phyloP scores from a whole-genome alignment of 1,284 basidiomycete genomes.

The Ustilago vetiveriae region DNA sequence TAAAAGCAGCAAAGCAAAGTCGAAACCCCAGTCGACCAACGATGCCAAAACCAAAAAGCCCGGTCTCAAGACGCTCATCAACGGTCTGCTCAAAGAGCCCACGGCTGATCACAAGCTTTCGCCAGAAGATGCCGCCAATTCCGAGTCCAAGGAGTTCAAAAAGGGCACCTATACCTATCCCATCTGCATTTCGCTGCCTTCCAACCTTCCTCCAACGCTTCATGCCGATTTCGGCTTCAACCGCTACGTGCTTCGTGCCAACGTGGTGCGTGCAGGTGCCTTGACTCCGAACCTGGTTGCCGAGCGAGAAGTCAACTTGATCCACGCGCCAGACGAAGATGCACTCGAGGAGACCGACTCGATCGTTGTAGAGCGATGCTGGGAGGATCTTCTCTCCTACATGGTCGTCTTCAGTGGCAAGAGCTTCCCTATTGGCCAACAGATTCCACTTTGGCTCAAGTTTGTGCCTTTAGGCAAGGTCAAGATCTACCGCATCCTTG shows the following conservation, averaged over 20 bases:
- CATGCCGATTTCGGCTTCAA: constrained; percentile 82
- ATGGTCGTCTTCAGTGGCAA: constrained; percentile 80
- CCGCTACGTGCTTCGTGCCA: constrained; percentile 81
- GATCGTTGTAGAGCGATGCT: constrained; percentile 87
- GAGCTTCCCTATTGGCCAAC: constrained; percentile 75
- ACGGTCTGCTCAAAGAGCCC: constrained; percentile 45
- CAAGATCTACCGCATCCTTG: constrained; percentile 80
- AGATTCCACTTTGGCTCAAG: constrained; percentile 81
- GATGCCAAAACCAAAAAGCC: constrained; percentile 35
- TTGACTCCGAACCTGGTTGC: constrained; percentile 80
- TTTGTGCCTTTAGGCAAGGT: constrained; percentile 85
- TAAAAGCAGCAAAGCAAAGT: constrained; percentile 19
- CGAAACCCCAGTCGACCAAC: constrained; percentile 10
- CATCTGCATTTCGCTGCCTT: constrained; percentile 86
- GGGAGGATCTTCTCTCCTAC: constrained; percentile 90
- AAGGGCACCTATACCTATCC: constrained; percentile 93
- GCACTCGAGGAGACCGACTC: constrained; percentile 77
- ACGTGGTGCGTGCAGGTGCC: constrained; percentile 82
- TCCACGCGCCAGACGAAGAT: constrained; percentile 75
- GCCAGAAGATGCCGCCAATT: constrained; percentile 27
- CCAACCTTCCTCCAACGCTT: constrained; percentile 81
- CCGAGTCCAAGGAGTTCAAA: constrained; percentile 87
- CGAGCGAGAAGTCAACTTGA: constrained; percentile 78
- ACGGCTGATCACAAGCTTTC: constrained; percentile 14
- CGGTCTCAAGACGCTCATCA: constrained; percentile 44